Evolutionary conservation across 2,329 filamentous ascomycete species (phyloP).

Genomic region (Microsporum canis): DNA sequence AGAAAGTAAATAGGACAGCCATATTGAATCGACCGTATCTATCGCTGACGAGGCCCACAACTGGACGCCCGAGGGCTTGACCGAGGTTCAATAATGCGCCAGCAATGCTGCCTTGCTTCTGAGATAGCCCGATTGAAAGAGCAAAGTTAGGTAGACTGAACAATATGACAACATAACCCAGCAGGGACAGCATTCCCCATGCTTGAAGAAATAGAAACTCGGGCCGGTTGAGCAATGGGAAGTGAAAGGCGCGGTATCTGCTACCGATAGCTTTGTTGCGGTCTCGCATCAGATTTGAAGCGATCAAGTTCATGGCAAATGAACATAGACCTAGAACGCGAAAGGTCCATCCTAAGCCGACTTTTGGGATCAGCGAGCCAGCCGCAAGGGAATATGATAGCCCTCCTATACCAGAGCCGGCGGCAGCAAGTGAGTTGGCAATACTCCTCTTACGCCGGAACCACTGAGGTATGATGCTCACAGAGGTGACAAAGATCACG

Average conservation of each 20-base stretch:
- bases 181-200: conserved; percentile 51
- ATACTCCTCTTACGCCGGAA: conserved; percentile 47
- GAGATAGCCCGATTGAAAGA: conserved; percentile 45
- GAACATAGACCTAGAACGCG: conserved; percentile 48
- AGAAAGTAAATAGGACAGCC: conserved; percentile 43
- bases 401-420: conserved; percentile 50
- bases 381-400: conserved; percentile 48
- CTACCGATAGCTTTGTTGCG: conserved; percentile 47
- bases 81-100: conserved; percentile 53
- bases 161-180: conserved; percentile 54
- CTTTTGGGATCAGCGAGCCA: conserved; percentile 45
- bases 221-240: conserved; percentile 40
- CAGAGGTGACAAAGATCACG: conserved; percentile 48
- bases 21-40: conserved; percentile 52
- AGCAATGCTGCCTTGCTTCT: conserved; percentile 51
- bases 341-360: conserved; percentile 51
- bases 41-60: conserved; percentile 53
- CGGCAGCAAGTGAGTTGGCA: conserved; percentile 49
- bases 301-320: conserved; percentile 42
- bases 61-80: conserved; percentile 45
- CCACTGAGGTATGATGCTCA: conserved; percentile 50
- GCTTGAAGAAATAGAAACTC: conserved; percentile 48
- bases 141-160: conserved; percentile 56
- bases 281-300: conserved; percentile 45
- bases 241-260: conserved; percentile 43